Base-by-base conservation (phyloP, 2,329 filamentous ascomycete genomes). In the Diatrype stigma region DNA sequence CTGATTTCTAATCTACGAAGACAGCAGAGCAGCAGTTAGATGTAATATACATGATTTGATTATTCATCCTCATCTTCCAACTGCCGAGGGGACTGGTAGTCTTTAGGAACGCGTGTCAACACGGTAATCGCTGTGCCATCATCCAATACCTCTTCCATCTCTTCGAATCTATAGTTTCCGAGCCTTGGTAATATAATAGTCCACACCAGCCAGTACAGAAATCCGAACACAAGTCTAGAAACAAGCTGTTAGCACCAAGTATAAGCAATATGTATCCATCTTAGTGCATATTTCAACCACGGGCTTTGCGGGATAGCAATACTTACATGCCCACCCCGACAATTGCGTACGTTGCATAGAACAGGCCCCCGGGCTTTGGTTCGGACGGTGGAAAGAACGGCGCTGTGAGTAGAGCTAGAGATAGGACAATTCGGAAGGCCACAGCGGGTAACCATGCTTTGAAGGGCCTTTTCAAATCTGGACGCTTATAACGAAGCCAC, bases 161-260 rank as follows among this genome's bases (percentile, higher is more conserved):
- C 85, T 59, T 87, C 82, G 2, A 90, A 67, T 14, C 64, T 75
- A 61, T 87, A 88, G 0, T 78, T 76, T 47, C 78, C 73, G 68
- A 77, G 78, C 40, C 67, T 70, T 1, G 87, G 87, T 22, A 89
- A 63, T 1, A 81, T 56, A 3, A 81, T 72, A 1, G 84, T 84
- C 79, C 82, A 87, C 1, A 87, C 54, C 55, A 81, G 84, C 87
- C 87, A 90, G 62, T 90, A 90, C 0, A 81, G 1, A 1, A 85
- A 61, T 0, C 79, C 84, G 45, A 82, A 78, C 0, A 77, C 32
- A 32, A 88, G 69, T 49, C 81, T 87, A 48, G n/a, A n/a, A 40
- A 16, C 47, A n/a, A n/a, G n/a, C 51, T 54, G 53, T 61, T 50
- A 59, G 57, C 48, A 23, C 47, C 8, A 30, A 11, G 21, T 49